Percentiles rank a stretch among this genome's conserved stretches.
Evolutionary conservation across 352 stramenopile species (phyloP).

Genomic region (Blastocystis sp.): DNA sequence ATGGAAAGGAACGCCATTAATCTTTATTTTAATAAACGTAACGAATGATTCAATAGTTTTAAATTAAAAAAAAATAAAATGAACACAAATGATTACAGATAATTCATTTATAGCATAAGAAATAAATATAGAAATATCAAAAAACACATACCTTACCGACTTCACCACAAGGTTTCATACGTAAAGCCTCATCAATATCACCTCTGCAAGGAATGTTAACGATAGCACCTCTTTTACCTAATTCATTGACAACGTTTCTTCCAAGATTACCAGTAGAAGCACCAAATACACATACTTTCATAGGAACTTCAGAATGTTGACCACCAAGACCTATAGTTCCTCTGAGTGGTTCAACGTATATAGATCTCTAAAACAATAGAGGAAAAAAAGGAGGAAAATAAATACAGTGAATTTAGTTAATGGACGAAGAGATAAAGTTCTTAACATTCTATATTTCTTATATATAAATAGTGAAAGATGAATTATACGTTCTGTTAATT

Average conservation of each 20-base stretch:
- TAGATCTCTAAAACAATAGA: too few relatives aligned
- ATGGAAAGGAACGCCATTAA: constrained; percentile 54
- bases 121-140: constrained; percentile 3
- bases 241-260: constrained; percentile 4
- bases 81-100: neutral
- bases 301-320: neutral
- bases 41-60: constrained; percentile 39
- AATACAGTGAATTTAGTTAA: too few relatives aligned
- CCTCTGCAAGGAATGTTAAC: constrained; percentile 60
- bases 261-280: neutral
- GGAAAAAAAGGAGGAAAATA: too few relatives aligned
- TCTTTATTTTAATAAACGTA: constrained; percentile 46
- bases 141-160: constrained; percentile 55
- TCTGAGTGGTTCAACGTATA: too few relatives aligned
- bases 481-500: too few relatives aligned
- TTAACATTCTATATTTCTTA: too few relatives aligned
- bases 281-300: neutral
- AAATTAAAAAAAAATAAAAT: neutral
- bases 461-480: too few relatives aligned
- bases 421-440: too few relatives aligned
- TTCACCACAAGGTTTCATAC: constrained; percentile 73
- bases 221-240: neutral
- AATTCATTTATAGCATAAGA: neutral
- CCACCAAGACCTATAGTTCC: neutral
- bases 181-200: constrained; percentile 68